Conservation (phyloP, 768 basidiomycete species). For the Rubroboletus satanas region DNA sequence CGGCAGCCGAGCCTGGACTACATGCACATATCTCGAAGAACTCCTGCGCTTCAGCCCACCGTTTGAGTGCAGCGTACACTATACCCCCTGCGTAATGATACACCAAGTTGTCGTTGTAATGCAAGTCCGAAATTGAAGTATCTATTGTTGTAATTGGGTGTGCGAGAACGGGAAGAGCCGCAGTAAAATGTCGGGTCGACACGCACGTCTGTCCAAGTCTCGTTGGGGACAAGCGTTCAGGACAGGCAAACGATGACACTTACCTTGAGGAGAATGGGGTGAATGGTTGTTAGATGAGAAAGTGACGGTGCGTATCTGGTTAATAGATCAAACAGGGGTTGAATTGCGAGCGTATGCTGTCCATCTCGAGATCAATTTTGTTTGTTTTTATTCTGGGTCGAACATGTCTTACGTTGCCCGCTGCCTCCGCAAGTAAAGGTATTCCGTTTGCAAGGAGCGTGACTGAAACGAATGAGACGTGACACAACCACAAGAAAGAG, state of each 20-base stretch:
- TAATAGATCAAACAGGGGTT: constrained; percentile 57
- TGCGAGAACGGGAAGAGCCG: constrained; percentile 58
- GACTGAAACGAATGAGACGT: constrained; percentile 39
- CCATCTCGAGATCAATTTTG: constrained; percentile 19
- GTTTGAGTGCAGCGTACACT: constrained; percentile 56
- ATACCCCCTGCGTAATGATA: constrained; percentile 84
- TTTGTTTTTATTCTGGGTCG: background rate
- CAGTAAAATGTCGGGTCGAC: constrained; percentile 45
- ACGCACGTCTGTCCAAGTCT: constrained; percentile 51
- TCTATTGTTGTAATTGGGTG: constrained; percentile 68
- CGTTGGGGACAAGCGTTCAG: background rate
- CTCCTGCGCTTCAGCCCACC: constrained; percentile 68
- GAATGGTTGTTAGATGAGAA: constrained; percentile 64
- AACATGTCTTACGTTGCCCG: constrained; percentile 48
- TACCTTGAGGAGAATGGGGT: constrained; percentile 64
- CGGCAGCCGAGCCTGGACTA: constrained; percentile 52
- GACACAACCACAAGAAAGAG: background rate
- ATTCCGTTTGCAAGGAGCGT: constrained; percentile 65
- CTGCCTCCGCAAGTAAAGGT: constrained; percentile 41
- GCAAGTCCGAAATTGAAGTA: constrained; percentile 55
- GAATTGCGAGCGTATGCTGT: constrained; percentile 47
- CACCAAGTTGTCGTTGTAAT: constrained; percentile 75
- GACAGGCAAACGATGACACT: constrained; percentile 17
- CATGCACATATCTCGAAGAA: constrained; percentile 78
- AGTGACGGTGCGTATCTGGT: constrained; percentile 55